Conservation (phyloP, 2,329 filamentous ascomycete genomes). For the Fusarium dimerum region DNA sequence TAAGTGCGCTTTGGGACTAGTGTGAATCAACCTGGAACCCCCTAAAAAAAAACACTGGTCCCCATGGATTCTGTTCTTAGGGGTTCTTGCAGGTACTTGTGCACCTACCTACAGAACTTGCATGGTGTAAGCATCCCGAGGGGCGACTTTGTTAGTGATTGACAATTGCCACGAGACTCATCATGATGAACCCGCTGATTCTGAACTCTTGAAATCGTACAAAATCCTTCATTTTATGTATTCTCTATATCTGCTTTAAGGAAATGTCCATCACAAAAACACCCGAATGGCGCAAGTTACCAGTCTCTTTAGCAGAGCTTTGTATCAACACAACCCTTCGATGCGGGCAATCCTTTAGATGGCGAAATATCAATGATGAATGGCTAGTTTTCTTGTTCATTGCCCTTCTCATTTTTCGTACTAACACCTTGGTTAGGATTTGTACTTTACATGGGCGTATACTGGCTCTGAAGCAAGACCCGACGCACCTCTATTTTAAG, state of each 20-base stretch:
- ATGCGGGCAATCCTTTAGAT: conserved; percentile 96
- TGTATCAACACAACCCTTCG: conserved; percentile 93
- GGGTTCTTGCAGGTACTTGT: neutral
- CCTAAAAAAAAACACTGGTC: conserved; percentile 4
- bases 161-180: conserved; percentile 2
- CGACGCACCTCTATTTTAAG: conserved; percentile 76
- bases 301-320: conserved; percentile 78
- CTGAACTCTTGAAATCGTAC: neutral
- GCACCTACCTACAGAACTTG: too few relatives aligned
- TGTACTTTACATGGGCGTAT: conserved; percentile 86
- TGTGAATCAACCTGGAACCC: conserved; percentile 7
- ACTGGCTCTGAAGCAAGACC: conserved; percentile 81
- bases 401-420: neutral
- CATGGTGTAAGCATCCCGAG: too few relatives aligned
- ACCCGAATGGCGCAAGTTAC: conserved; percentile 86
- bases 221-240: neutral
- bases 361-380: conserved; percentile 82
- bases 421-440: conserved; percentile 50
- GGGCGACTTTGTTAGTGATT: neutral
- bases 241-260: neutral
- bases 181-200: neutral
- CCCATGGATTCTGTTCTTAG: too few relatives aligned
- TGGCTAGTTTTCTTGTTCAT: conserved; percentile 57
- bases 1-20: conserved; percentile 30
- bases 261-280: conserved; percentile 47